A percentile compares a stretch with the other conserved stretches of the same genome.
Conservation (phyloP, 306 rosid genomes). For the Pachyrhizus erosus region DNA sequence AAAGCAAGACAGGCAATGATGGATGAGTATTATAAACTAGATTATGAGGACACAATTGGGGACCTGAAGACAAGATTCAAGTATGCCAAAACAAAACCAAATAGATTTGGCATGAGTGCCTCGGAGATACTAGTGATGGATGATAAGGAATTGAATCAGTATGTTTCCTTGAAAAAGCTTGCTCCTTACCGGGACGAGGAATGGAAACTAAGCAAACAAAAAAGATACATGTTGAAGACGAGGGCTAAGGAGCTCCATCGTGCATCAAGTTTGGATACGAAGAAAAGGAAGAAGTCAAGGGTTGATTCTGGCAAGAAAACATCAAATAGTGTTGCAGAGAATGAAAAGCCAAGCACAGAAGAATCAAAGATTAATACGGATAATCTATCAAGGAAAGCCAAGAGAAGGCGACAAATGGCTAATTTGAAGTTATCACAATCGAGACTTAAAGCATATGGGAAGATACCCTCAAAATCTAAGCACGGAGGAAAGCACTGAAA, state of each 20-base stretch:
- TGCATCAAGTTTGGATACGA: conserved; percentile 44
- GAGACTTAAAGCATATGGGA: conserved; percentile 66
- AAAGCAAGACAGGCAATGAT: conserved; percentile 84
- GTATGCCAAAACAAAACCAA: conserved; percentile 79
- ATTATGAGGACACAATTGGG: conserved; percentile 87
- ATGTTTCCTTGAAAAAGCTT: conserved; percentile 80
- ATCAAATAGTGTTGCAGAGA: conserved; percentile 40
- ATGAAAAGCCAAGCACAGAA: conserved; percentile 46
- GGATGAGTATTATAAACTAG: conserved; percentile 91
- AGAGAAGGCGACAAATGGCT: conserved; percentile 58
- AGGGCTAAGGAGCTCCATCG: conserved; percentile 62
- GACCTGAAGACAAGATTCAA: conserved; percentile 93
- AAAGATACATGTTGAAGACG: conserved; percentile 65
- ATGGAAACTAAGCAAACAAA: conserved; percentile 76
- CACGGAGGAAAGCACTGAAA: conserved; percentile 55
- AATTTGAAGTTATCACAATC: conserved; percentile 45
- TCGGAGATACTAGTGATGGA: conserved; percentile 67
- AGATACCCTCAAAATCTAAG: conserved; percentile 57
- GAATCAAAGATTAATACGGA: conserved; percentile 42
- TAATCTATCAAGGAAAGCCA: conserved; percentile 66
- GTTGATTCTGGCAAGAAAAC: conserved; percentile 47
- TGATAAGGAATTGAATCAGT: conserved; percentile 83
- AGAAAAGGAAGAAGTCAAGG: conserved; percentile 46
- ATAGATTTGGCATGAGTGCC: conserved; percentile 68
- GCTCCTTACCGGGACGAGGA: conserved; percentile 83